Conservation (phyloP, 1,284 basidiomycete species). For the Ganoderma boninense region DNA sequence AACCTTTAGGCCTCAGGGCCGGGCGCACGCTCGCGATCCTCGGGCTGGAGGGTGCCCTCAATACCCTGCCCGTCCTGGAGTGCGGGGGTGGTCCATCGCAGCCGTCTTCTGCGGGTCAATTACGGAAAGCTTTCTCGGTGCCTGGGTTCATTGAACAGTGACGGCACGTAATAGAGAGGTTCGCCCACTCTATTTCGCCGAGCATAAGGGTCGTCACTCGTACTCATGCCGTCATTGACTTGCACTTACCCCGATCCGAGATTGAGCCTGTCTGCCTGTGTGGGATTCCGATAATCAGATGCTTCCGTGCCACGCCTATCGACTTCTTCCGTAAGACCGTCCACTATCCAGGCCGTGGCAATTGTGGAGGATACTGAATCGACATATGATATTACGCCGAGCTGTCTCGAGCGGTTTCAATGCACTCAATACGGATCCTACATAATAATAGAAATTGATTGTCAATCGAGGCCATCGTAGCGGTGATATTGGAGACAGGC, state of each 20-base stretch:
- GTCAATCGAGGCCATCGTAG: too few species aligned
- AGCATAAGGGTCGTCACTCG: background rate
- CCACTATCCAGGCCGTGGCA: background rate
- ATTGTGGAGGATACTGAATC: background rate
- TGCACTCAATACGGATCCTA: background rate
- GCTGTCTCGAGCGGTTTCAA: background rate
- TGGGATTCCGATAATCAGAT: background rate
- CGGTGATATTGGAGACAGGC: too few species aligned
- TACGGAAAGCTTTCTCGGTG: background rate
- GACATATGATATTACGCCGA: background rate
- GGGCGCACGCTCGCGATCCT: conserved; percentile 86
- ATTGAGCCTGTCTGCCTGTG: background rate
- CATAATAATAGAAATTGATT: too few species aligned
- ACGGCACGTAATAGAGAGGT: background rate
- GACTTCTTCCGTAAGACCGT: background rate
- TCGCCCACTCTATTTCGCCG: conserved; percentile 5
- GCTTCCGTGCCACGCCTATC: background rate
- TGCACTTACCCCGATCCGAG: background rate
- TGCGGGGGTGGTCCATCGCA: background rate
- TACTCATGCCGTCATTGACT: background rate
- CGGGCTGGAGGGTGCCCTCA: conserved; percentile 62
- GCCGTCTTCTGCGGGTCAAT: background rate
- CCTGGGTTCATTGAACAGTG: background rate
- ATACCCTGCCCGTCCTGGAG: background rate
- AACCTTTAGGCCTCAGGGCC: conserved; percentile 43